Evolutionary conservation across 371 early-diverging fungal genomes (phyloP), one percentile per base, ranked within the genome.

Genomic region (Entomophthora muscae): DNA sequence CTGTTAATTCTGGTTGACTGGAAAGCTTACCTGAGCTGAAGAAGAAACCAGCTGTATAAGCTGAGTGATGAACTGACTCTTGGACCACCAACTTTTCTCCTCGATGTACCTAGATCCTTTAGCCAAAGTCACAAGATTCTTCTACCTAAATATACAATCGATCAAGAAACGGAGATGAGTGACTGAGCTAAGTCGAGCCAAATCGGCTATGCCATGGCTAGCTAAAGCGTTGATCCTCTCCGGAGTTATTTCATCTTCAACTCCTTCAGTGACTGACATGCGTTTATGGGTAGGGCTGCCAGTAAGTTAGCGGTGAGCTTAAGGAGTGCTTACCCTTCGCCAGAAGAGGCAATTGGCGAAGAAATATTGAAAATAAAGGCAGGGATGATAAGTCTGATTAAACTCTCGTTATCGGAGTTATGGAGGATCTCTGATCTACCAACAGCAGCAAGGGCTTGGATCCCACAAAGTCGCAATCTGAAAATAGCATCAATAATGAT

Each of bases 391-490:
- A 75, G 69, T 27, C 70, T 63, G 29, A 85, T 69, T 67, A 84
- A 81, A 3, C 67, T 63, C 66, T 76, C 76, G 58, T 72, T 72
- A 51, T 82, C 76, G 53, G 77, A 74, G 21, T 77, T 75, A 52
- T 78, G 73, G 21, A 83, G 63, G 10, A 82, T 81, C 12, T 66
- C 66, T 1, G 83, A 83, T 2, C 77, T 75, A 2, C 78, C 71
- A 0, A 75, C 73, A 1, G 76, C 78, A 57, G 75, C 73, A 61
- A 80, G 64, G 17, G 78, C 83, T 26, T 74, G 68, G 56, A 82
- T 74, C 27, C 84, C 84, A 42, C 77, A 71, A 53, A 77, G 69
- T 2, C 76, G 75, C 71, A 76, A 77, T 30, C 83, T 81, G 64
- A 33, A 32, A 29, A 26, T 32, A 24, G 10, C 17, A 17, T 31